Evolutionary conservation across 495 filamentous ascomycete species (phyloP).

Genomic region (Lepidopterella palustris): DNA sequence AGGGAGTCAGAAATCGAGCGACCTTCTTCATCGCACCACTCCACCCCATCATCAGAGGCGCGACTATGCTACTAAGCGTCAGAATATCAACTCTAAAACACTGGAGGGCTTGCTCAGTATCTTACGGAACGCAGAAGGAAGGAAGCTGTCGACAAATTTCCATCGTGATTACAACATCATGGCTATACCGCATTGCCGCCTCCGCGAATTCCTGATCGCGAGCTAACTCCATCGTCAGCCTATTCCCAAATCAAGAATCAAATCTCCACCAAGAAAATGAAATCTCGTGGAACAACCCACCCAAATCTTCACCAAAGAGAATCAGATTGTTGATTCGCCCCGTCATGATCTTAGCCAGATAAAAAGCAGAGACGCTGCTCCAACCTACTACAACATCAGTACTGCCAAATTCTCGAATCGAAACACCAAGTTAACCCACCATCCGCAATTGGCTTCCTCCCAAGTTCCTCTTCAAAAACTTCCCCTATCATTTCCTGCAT

Average conservation of each 20-base stretch:
- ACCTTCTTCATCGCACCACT: conserved; percentile 11
- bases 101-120: too few relatives aligned
- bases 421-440: background rate
- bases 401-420: too few relatives aligned
- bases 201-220: too few relatives aligned
- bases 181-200: conserved; percentile 4
- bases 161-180: conserved; percentile 3
- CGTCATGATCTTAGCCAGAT: background rate
- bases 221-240: too few relatives aligned
- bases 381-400: conserved; percentile 2
- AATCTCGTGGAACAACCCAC: too few relatives aligned
- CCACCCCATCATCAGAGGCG: conserved; percentile 9
- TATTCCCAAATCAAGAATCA: too few relatives aligned
- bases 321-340: background rate
- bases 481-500: conserved; percentile 4
- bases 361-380: conserved; percentile 4
- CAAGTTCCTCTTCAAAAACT: background rate
- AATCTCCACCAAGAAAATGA: too few relatives aligned
- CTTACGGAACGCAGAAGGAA: conserved; percentile 5
- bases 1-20: too few relatives aligned
- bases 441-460: background rate
- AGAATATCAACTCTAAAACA: background rate
- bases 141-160: conserved; percentile 13
- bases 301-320: conserved; percentile 1
- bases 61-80: conserved; percentile 1